Evolutionary conservation across 805 yeast species (phyloP), one percentile per base, ranked within the genome.

Genomic region (Kluyveromyces siamensis): DNA sequence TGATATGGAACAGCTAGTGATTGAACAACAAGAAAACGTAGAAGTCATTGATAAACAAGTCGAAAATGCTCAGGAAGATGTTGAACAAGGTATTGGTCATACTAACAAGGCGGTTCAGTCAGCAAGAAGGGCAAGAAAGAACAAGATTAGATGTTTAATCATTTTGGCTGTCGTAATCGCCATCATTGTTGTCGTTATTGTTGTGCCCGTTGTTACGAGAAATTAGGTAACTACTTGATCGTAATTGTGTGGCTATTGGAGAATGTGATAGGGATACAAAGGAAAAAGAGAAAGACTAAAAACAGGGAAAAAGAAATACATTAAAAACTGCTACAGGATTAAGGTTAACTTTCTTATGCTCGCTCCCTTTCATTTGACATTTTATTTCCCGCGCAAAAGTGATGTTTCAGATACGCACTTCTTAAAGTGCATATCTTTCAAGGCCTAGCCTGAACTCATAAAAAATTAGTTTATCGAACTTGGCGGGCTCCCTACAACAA

Each of bases 1-100:
- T 62, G 98, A 93, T 66, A 87, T 93, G 93, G 97, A 93, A 71
- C 87, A 87, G 63, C 75, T 93, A 70, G 97, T 91, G 44, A 88
- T 91, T 57, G 96, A 90, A 71, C 98, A 93, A 73, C 96, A 90
- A 68, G 88, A 80, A 58, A 81, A 84, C 52, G 83, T 93, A 56
- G 86, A 83, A 63, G 85, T 81, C 62, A 81, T 88, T 55, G 89
- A 89, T 65, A 81, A 86, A 57, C 84, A 87, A 60, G 86, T 90
- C 52, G 80, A 73, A 51, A 76, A 74, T 48, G 98, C 96, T 27
- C 96, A 89, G 69, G 81, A 79, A 52, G 95, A 93, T 66, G 82
- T 93, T 59, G 96, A 90, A 72, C 82, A 83, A 66, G 99, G 97
- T 67, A 87, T 89, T 38, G 96, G 93, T 19, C 96, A 93, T 68